Evolutionary conservation across 208 protist genomes (phyloP).

Genomic region (Spongospora subterranea): DNA sequence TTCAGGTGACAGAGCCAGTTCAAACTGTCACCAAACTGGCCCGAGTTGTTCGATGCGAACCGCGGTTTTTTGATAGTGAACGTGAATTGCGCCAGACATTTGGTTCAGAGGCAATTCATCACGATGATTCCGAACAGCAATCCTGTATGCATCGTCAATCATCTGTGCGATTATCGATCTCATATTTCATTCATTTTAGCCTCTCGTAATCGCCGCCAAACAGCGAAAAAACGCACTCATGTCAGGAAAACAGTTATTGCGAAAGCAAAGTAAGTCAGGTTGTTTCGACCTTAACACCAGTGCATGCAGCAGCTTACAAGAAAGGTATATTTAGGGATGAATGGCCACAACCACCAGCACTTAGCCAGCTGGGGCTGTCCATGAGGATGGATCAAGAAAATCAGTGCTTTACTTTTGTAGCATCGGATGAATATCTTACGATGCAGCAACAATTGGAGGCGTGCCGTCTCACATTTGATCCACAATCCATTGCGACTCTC

Average conservation of each 20-base stretch:
- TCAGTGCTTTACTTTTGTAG: background rate
- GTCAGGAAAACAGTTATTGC: background rate
- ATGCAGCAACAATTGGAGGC: slow-evolving; percentile 38
- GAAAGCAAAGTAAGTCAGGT: slow-evolving; percentile 25
- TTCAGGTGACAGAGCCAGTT: too few species aligned
- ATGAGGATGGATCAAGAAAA: background rate
- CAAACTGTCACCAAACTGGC: too few species aligned
- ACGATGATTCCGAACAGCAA: background rate
- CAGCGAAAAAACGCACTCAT: background rate
- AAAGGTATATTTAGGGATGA: background rate
- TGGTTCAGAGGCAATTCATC: background rate
- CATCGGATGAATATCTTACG: background rate
- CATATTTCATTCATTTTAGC: background rate
- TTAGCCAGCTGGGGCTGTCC: slow-evolving; percentile 10
- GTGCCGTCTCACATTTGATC: background rate
- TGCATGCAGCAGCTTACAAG: background rate
- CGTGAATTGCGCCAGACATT: background rate
- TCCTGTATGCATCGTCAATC: background rate
- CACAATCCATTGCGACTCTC: slow-evolving; percentile 1
- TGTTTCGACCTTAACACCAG: background rate
- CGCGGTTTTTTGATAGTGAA: background rate
- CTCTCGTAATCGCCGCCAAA: background rate
- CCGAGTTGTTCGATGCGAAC: slow-evolving; percentile 12
- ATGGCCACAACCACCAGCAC: background rate
- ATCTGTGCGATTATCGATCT: background rate